Evolutionary conservation across 140 eudicot species (phyloP), one percentile per base, ranked within the genome.

Genomic region (Bidens hawaiensis): DNA sequence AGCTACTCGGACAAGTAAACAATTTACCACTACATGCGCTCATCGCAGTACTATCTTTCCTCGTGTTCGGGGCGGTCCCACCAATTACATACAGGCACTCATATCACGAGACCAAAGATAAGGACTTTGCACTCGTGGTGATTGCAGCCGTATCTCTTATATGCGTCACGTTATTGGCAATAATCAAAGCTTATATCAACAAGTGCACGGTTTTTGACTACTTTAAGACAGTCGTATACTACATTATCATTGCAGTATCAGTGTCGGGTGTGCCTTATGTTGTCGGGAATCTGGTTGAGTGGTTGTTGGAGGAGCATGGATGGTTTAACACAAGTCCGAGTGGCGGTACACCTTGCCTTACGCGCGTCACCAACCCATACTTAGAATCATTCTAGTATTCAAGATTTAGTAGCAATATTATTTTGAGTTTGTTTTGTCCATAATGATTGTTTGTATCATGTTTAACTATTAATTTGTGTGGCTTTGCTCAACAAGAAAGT

Each of bases 51-150:
- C 18, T 82, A 21, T 85, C 90, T 3, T 82, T 82, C 71, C 59
- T 82, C 22, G 41, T 80, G 13, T 88, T 78, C 2, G 94, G 94
- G 26, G 74, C 82, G 45, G 38, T 82, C 55, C 85, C 85, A 26
- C 90, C 86, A 0, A 34, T 71, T 5, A 47, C 76, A 11, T 88
- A 85, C 16, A 85, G 87, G 64, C 77, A 79, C 71, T 8, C 85
- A 1, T 77, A 72, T 55, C 54, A 43, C 2, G 60, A 72, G 55
- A 82, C 75, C 5, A 64, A 80, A 4, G 71, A 77, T 38, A 67
- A 25, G 60, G 76, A 79, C 65, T 66, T 13, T 67, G 79, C 79
- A 14, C 62, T 88, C 33, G 21, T 64, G 38, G 85, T 73, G 23
- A 79, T 72, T 51, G 83, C 85, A 40, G 60, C 51, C 18, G 78